phyloP scores from a whole-genome alignment of 495 filamentous ascomycete genomes.

The Niebla homalea region DNA sequence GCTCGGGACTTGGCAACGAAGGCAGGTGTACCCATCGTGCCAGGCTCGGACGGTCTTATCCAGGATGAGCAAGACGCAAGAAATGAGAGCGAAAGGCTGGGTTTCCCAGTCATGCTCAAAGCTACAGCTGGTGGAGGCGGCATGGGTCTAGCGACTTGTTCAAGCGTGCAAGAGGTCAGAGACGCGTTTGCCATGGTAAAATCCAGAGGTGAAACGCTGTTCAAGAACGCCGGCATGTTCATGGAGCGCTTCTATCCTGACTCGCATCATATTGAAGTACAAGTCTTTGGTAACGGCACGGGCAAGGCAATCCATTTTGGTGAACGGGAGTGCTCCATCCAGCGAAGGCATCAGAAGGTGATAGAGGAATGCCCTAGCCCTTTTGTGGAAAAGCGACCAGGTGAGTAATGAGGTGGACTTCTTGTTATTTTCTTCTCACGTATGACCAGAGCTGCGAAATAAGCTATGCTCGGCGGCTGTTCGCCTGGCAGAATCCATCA shows the following conservation, averaged over 20 bases:
- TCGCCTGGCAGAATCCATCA: conserved; percentile 34
- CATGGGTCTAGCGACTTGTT: conserved; percentile 38
- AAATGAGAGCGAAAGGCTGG: conserved; percentile 27
- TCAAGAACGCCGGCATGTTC: conserved; percentile 35
- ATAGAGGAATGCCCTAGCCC: conserved; percentile 41
- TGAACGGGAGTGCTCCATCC: conserved; percentile 35
- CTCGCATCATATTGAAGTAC: conserved; percentile 34
- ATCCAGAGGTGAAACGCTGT: conserved; percentile 27
- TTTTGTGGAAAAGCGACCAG: conserved; percentile 32
- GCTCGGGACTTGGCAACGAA: conserved; percentile 37
- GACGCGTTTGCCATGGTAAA: conserved; percentile 24
- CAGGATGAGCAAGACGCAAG: conserved; percentile 33
- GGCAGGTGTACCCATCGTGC: conserved; percentile 40
- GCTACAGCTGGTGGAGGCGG: conserved; percentile 45
- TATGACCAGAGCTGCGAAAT: conserved; percentile 26
- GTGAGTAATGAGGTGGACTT: conserved; percentile 3
- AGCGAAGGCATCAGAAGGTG: conserved; percentile 42
- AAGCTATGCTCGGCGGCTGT: conserved; percentile 39
- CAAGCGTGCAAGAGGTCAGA: conserved; percentile 25
- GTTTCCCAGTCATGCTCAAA: conserved; percentile 46
- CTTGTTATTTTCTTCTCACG: not conserved
- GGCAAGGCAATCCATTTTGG: conserved; percentile 31
- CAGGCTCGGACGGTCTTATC: conserved; percentile 36
- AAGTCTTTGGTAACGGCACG: conserved; percentile 32
- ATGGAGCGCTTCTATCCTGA: conserved; percentile 32